Evolutionary conservation across 139 green algal species (phyloP), one percentile per base, ranked within the genome.

Genomic region (Chlorella sorokiniana): DNA sequence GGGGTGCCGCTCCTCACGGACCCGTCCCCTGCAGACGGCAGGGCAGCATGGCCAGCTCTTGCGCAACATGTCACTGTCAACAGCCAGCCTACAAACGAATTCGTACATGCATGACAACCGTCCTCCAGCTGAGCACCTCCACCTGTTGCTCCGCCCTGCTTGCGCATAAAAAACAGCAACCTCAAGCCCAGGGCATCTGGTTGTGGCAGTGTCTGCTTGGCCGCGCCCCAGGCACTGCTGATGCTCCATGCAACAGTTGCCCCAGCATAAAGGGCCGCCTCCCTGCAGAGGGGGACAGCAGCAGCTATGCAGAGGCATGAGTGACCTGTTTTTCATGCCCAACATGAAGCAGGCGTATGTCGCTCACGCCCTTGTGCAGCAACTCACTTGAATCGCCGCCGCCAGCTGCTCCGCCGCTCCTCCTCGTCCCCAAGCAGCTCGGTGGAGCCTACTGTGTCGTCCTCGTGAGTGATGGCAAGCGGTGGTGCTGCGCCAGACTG

Each of bases 361-460:
- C 48, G 16, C 16, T 56, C 48, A 56, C 48, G 48, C 48, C n/a
- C n/a, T n/a, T n/a, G n/a, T n/a, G n/a, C 11, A 25, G 31, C 33
- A 4, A 23, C 9, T 29, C 69, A 76, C 69, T 44, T 76, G 69
- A 76, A 51, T 27, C 44, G 69, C 44, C 69, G 42, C 69, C 42
- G 42, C 69, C 69, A 76, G 69, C 69, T 76, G 42, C 64, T 35
- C 64, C 69, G 69, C 69, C 18, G 35, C 65, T 72, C 44, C 69
- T 76, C 42, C 14, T 23, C 69, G 16, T 61, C 69, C 8, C 69
- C 69, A 14, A 76, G 69, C n/a, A 76, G 69, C 29, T 72, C 65
- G 16, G 7, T 33, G 23, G 54, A 25, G 7, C 11, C 54, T 33
- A 8, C 54, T 7, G 54, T 42, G 10, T 42, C 62, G n/a, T 22